phyloP scores from a whole-genome alignment of 306 rosid species.

The Neltuma alba region DNA sequence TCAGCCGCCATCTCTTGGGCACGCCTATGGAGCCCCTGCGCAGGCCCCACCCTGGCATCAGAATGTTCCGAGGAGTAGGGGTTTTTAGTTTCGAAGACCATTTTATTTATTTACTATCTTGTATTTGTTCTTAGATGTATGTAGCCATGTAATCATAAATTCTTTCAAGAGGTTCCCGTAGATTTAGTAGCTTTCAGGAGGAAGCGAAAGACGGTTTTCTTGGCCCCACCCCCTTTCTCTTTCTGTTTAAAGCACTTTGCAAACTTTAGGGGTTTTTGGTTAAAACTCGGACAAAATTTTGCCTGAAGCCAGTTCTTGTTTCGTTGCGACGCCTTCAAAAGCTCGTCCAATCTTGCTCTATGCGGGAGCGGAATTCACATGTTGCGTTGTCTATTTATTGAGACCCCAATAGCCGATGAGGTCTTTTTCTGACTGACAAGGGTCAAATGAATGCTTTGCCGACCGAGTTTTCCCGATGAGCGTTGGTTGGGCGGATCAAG shows the following conservation, averaged over 20 bases:
- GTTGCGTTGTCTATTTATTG: neutral
- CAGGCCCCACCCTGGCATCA: slow-evolving; percentile 58
- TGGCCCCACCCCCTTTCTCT: neutral
- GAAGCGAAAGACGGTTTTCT: neutral
- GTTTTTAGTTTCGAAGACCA: slow-evolving; percentile 40
- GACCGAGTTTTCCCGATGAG: neutral
- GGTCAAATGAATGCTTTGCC: neutral
- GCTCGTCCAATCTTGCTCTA: neutral
- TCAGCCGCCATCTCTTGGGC: slow-evolving; percentile 43
- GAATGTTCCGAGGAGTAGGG: slow-evolving; percentile 69
- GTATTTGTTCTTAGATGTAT: neutral
- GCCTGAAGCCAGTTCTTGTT: neutral
- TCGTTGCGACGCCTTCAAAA: neutral
- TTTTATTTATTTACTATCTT: slow-evolving; percentile 13
- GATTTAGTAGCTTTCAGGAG: slow-evolving; percentile 8
- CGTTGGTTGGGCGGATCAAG: neutral
- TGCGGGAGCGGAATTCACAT: neutral
- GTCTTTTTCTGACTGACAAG: neutral
- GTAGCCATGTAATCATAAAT: slow-evolving; percentile 45
- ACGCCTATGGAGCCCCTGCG: slow-evolving; percentile 45
- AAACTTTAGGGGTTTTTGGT: neutral
- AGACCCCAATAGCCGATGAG: neutral
- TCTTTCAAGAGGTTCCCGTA: slow-evolving; percentile 13
- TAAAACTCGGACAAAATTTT: neutral
- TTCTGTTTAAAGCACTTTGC: neutral